Base-by-base conservation (phyloP, 768 basidiomycete species). In the Scleroderma citrinum region DNA sequence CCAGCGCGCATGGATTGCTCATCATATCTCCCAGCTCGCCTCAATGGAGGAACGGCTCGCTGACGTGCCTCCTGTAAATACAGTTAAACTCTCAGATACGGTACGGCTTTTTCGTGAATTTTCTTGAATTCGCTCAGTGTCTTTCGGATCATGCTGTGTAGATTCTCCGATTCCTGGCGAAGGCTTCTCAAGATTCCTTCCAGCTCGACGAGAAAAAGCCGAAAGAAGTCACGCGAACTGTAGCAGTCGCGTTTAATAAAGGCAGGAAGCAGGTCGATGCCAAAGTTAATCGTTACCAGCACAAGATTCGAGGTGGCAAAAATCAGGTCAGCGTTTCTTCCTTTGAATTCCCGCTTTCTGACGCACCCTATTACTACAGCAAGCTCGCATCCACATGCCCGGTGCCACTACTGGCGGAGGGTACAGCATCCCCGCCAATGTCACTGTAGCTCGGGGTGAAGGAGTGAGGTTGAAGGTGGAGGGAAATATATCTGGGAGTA, bases 241-340 rank as follows among this genome's bases (percentile, higher is more conserved):
- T 61, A 47, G 5, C 42, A 3, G 55, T 61, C 19, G 43, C 59
- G 0, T 51, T 40, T 13, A 50, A 59, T 17, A 34, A 13, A 1
- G 7, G 23, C 7, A 55, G 53, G n/a, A 41, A n/a, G n/a, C n/a
- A 48, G 5, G 56, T 65, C 34, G 23, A 19, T 7, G 57, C 55
- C 5, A 42, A 49, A 16, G 47, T 65, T 7, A 58, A 62, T 23
- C 59, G 69, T 0, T 73, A 56, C 39, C 63, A 68, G 29, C 58
- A 56, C 23, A 62, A 54, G 36, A 50, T 73, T 6, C 65, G 56
- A 2, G 45, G 68, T 24, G 67, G 72, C 7, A 21, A 30, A 1
- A 55, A 63, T n/a, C 71, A 74, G 65, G 80, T 75, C 52, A 49
- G 66, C 57, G 23, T 20, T 16, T 31, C 40, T 4, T 24, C 3